Conservation (phyloP, 2,329 filamentous ascomycete species). For the Talaromyces piceae region DNA sequence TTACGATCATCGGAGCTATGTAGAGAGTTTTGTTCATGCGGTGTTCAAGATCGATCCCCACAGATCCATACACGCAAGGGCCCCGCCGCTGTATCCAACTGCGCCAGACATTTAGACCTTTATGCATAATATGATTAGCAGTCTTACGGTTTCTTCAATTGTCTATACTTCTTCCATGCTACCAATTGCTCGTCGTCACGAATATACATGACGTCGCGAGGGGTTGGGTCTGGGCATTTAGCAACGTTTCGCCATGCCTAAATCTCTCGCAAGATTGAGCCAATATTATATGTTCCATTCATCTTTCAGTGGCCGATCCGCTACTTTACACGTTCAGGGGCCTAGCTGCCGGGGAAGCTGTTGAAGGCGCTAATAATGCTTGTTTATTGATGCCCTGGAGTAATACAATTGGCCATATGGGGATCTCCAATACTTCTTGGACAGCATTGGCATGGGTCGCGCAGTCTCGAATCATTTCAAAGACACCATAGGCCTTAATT, state of each 20-base stretch:
- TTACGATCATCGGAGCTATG: slow-evolving; percentile 30
- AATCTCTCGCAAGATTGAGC: background rate
- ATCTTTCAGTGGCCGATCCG: slow-evolving; percentile 36
- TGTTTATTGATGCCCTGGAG: slow-evolving; percentile 33
- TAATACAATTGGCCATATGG: slow-evolving; percentile 15
- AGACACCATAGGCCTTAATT: too few relatives aligned
- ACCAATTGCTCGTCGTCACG: slow-evolving; percentile 11
- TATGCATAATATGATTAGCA: background rate
- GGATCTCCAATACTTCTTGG: slow-evolving; percentile 8
- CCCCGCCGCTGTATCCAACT: slow-evolving; percentile 39
- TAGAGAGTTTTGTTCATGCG: slow-evolving; percentile 36
- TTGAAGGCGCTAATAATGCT: slow-evolving; percentile 28
- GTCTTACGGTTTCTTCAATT: slow-evolving; percentile 22
- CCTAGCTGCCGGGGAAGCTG: slow-evolving; percentile 31
- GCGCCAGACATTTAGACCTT: background rate
- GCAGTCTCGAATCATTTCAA: too few relatives aligned
- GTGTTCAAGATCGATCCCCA: slow-evolving; percentile 34
- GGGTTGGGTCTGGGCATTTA: slow-evolving; percentile 10
- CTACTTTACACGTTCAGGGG: slow-evolving; percentile 32
- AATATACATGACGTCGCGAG: slow-evolving; percentile 10
- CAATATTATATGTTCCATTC: slow-evolving; percentile 24
- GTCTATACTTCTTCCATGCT: slow-evolving; percentile 13
- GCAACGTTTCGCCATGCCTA: background rate
- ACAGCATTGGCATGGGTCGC: slow-evolving; percentile 8
- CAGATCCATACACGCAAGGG: slow-evolving; percentile 38